Evolutionary conservation across 1,284 basidiomycete species (phyloP), one percentile per base, ranked within the genome.

Genomic region (Ceratobasidium sp.): DNA sequence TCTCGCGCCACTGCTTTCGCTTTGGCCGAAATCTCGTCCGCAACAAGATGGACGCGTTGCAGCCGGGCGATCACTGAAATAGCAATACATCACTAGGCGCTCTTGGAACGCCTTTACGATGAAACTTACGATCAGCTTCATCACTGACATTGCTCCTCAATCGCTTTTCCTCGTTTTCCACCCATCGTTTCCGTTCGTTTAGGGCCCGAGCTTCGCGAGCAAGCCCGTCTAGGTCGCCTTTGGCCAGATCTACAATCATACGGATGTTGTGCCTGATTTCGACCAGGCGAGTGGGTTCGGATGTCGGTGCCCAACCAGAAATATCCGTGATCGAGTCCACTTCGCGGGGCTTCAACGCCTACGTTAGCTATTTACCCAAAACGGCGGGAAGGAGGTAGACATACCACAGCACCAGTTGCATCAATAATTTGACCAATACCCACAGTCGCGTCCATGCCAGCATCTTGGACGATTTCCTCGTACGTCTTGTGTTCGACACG

Each of bases 251-350:
- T 2, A 88, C 86, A 54, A 99, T 93, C 53, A 98, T 85, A 6
- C 90, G 87, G 30, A 99, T 81, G 79, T 99, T 99, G 79, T 99
- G 96, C 42, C 95, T 88, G 21, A 99, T 88, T 83, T 99, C 97
- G 0, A 96, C 96, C 75, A 99, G 87, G 74, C 92, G 89, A 54
- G 89, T 92, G 1, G 88, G 85, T 76, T 98, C 95, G 14, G 87
- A 87, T 0, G 92, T 89, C 0, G 93, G 94, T 14, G 90, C 89
- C 93, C 95, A 95, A 40, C 88, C 80, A 0, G 90, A 90, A 28
- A 95, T 83, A 38, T 94, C 90, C 1, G 93, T 87, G 28, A 96
- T 80, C 0, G 92, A 95, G 3, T 90, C 85, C 6, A 96, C 87
- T 80, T 95, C 92, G 48, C 91, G 86, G 28, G 89, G 87, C 91